Evolutionary conservation across 2,329 filamentous ascomycete genomes (phyloP).

Genomic region (Mariannaea elegans): DNA sequence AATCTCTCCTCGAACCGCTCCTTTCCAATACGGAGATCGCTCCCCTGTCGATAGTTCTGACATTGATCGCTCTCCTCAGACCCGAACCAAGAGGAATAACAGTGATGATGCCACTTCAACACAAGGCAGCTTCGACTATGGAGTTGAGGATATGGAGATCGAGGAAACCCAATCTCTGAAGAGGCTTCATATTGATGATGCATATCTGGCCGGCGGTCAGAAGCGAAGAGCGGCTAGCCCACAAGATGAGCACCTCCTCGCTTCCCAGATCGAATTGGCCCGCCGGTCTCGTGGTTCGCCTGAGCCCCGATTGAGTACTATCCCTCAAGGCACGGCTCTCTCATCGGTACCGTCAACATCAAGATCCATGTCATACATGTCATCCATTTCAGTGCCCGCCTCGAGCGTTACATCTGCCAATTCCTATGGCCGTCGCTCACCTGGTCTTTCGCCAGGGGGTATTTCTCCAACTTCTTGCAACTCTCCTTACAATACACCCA

Average conservation of each 20-base stretch:
- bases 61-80: constrained; percentile 57
- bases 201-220: constrained; percentile 52
- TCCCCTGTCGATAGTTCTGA: constrained; percentile 56
- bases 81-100: constrained; percentile 58
- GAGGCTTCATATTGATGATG: constrained; percentile 60
- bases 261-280: constrained; percentile 53
- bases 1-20: constrained; percentile 55
- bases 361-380: constrained; percentile 59
- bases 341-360: constrained; percentile 55
- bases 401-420: constrained; percentile 54
- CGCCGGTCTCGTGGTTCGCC: constrained; percentile 64
- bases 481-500: constrained; percentile 60
- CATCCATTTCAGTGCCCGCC: constrained; percentile 53
- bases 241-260: constrained; percentile 55
- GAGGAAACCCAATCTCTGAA: constrained; percentile 61
- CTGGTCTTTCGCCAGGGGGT: constrained; percentile 57
- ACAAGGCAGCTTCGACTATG: constrained; percentile 55
- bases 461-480: constrained; percentile 60
- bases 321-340: constrained; percentile 54
- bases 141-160: constrained; percentile 56
- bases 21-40: constrained; percentile 54
- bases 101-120: constrained; percentile 61
- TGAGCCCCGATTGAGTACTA: constrained; percentile 57
- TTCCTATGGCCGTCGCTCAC: constrained; percentile 58
- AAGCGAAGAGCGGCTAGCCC: constrained; percentile 67